phyloP scores from a whole-genome alignment of 768 basidiomycete species.

The Mycena sanguinolenta region DNA sequence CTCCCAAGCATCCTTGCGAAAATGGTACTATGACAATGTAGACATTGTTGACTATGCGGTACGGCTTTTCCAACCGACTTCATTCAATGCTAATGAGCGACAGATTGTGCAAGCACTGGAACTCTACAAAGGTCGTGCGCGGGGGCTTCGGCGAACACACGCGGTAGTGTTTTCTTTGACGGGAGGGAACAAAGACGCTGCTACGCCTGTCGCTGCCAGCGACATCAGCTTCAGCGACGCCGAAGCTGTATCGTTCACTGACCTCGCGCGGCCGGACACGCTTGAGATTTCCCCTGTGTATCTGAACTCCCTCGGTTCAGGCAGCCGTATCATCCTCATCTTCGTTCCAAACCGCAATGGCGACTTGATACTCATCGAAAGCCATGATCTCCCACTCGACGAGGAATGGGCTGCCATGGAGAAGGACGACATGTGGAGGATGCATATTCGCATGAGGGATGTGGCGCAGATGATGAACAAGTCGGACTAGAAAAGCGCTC shows the following conservation, averaged over 20 bases:
- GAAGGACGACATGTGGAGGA: conserved; percentile 34
- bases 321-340: conserved; percentile 30
- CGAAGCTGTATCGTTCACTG: conserved; percentile 1
- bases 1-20: conserved; percentile 25
- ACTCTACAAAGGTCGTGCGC: conserved; percentile 24
- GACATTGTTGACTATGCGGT: conserved; percentile 34
- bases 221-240: conserved; percentile 29
- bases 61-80: background rate
- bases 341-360: background rate
- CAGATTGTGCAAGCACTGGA: conserved; percentile 31
- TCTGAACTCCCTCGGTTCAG: background rate
- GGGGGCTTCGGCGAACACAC: conserved; percentile 30
- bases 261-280: conserved; percentile 1
- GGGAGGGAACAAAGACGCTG: conserved; percentile 19
- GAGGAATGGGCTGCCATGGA: conserved; percentile 29
- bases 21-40: conserved; percentile 38
- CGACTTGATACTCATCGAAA: conserved; percentile 14
- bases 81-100: background rate
- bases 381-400: conserved; percentile 16
- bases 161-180: conserved; percentile 20
- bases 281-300: conserved; percentile 1
- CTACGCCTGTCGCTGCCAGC: conserved; percentile 7
- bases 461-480: conserved; percentile 13
- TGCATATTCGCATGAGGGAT: conserved; percentile 28
- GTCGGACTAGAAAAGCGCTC: background rate